These are phyloP conservation scores for Piper betle DNA, from an alignment of 164 flowering plant genomes.

Conservation along the genomic window DNA sequence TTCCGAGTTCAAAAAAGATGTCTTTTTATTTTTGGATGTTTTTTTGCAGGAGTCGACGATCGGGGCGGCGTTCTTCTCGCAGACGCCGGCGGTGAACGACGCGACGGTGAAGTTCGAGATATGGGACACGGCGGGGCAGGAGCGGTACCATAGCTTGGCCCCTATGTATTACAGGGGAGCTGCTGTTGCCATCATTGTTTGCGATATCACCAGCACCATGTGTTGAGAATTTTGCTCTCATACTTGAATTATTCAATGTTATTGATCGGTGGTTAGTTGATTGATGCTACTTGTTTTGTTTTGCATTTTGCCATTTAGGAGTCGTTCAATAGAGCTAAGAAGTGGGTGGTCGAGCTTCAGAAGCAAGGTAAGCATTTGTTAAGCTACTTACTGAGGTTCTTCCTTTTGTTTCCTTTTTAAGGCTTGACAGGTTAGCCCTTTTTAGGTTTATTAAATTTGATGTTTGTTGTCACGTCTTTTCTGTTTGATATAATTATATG, in stretches of 20 bases:
- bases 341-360: slow-evolving; percentile 66
- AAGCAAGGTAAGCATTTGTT: slow-evolving; percentile 33
- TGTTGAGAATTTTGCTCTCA: neutral
- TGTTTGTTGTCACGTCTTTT: neutral
- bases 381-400: neutral
- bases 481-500: neutral
- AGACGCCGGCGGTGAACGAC: slow-evolving; percentile 48
- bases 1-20: no score
- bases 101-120: slow-evolving; percentile 61
- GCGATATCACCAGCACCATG: slow-evolving; percentile 46
- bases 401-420: neutral
- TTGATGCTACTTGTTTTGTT: neutral
- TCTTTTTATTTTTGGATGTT: neutral
- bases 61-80: slow-evolving; percentile 66
- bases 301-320: slow-evolving; percentile 18
- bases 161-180: slow-evolving; percentile 78
- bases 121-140: slow-evolving; percentile 84
- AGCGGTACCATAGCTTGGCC: slow-evolving; percentile 65
- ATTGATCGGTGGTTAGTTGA: neutral
- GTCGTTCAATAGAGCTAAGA: slow-evolving; percentile 48
- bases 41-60: slow-evolving; percentile 52
- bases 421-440: no score
- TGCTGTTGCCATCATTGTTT: slow-evolving; percentile 61
- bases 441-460: neutral
- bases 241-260: neutral